A percentile compares a stretch with the other conserved stretches of the same genome.
These are phyloP conservation scores for Plasmopara viticola DNA, from an alignment of 352 stramenopile species.

Conservation along the genomic window DNA sequence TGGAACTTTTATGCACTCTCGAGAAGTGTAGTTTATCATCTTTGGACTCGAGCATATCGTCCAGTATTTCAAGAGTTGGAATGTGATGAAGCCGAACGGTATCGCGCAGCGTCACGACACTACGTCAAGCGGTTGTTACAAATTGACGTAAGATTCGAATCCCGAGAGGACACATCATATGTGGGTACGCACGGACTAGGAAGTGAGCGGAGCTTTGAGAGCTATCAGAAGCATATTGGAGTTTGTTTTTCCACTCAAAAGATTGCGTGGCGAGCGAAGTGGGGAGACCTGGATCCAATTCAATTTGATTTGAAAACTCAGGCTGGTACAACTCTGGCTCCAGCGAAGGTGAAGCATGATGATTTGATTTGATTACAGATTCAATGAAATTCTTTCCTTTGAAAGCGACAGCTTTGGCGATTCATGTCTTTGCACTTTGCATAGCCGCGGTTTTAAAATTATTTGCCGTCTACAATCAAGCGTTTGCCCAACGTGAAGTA, in stretches of 20 bases:
- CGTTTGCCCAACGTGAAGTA: slow-evolving; percentile 62
- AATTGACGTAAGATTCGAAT: slow-evolving; percentile 2
- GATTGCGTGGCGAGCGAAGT: slow-evolving; percentile 52
- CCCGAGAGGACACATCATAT: slow-evolving; percentile 1
- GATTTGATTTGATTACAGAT: too few species aligned
- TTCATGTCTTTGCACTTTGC: too few species aligned
- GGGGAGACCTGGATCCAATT: slow-evolving; percentile 55
- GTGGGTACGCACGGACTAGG: slow-evolving; percentile 24
- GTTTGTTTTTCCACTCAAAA: slow-evolving; percentile 34
- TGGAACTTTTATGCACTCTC: slow-evolving; percentile 89
- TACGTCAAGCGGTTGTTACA: slow-evolving; percentile 27
- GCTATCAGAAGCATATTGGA: slow-evolving; percentile 47
- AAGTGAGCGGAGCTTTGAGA: slow-evolving; percentile 27
- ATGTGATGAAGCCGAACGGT: slow-evolving; percentile 21
- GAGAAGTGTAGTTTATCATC: slow-evolving; percentile 77
- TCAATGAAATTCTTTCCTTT: neutral
- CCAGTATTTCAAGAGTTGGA: slow-evolving; percentile 72
- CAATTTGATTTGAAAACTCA: slow-evolving; percentile 41
- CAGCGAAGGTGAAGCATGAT: neutral
- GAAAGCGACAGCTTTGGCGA: too few species aligned
- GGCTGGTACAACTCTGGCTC: slow-evolving; percentile 5
- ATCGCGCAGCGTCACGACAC: slow-evolving; percentile 18
- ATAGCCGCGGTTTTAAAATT: too few species aligned
- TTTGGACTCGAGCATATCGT: slow-evolving; percentile 82
- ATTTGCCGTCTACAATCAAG: slow-evolving; percentile 43